phyloP scores from a whole-genome alignment of 208 protist species.

The Giardia muris region DNA sequence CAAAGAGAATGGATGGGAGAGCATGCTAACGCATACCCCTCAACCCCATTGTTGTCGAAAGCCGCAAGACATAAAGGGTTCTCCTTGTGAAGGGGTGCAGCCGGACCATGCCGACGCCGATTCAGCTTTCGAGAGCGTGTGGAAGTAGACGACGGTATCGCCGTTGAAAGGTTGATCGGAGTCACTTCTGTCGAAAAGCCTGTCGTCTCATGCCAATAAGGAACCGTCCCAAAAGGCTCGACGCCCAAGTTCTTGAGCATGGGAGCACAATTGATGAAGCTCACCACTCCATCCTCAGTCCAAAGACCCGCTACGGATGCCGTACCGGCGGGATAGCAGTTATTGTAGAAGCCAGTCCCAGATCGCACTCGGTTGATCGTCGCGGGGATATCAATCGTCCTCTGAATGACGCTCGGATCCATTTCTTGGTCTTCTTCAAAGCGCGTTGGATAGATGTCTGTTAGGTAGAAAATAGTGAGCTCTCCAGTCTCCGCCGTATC shows the following conservation, averaged over 20 bases:
- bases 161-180: not conserved
- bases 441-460: not conserved
- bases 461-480: not conserved
- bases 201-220: not conserved
- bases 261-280: not conserved
- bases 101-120: not conserved
- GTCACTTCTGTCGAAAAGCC: not conserved
- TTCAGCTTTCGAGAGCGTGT: not conserved
- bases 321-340: not conserved
- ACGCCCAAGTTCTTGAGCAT: not conserved
- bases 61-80: not conserved
- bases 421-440: not conserved
- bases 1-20: not conserved
- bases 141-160: not conserved
- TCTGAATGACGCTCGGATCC: not conserved
- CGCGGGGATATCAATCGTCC: not conserved
- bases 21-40: not conserved
- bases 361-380: not conserved
- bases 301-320: not conserved
- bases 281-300: not conserved
- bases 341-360: not conserved
- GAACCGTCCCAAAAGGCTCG: not conserved
- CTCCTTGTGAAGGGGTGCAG: not conserved
- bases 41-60: not conserved
- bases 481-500: not conserved